Conservation (phyloP, 2,329 filamentous ascomycete species). For the Trichoderma aggressivum region DNA sequence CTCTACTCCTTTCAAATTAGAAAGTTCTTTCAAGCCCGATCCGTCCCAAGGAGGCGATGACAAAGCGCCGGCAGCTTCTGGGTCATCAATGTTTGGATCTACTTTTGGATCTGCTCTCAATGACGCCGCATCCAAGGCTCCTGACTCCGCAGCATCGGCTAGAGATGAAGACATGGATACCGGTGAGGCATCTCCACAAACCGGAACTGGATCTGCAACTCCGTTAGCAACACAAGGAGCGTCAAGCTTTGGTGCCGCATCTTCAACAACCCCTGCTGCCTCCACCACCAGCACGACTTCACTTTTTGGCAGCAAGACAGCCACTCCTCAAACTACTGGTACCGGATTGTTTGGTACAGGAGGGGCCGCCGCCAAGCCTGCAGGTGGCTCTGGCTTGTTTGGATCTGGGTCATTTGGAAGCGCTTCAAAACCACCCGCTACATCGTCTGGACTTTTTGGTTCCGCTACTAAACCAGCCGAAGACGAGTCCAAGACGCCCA, state of each 20-base stretch:
- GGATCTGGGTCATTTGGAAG: conserved; percentile 23
- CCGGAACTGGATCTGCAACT: conserved; percentile 43
- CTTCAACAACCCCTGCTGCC: conserved; percentile 32
- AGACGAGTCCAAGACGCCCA: conserved; percentile 29
- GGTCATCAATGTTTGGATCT: conserved; percentile 56
- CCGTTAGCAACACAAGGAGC: conserved; percentile 52
- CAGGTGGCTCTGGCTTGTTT: conserved; percentile 26
- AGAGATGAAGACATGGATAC: conserved; percentile 55
- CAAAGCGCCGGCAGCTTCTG: conserved; percentile 41
- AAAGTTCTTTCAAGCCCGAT: conserved; percentile 65
- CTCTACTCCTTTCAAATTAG: conserved; percentile 62
- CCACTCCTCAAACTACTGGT: conserved; percentile 24
- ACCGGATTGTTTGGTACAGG: conserved; percentile 24
- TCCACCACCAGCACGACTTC: conserved; percentile 20
- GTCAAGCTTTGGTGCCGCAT: conserved; percentile 42
- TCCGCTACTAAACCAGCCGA: conserved; percentile 23
- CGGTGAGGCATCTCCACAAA: conserved; percentile 34
- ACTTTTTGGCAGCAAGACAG: conserved; percentile 30
- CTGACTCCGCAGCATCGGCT: conserved; percentile 32
- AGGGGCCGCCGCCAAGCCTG: conserved; percentile 21
- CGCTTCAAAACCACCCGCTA: conserved; percentile 23
- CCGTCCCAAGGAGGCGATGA: conserved; percentile 58
- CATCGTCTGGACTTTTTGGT: conserved; percentile 27
- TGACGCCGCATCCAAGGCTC: conserved; percentile 41
- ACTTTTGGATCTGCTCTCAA: conserved; percentile 58